phyloP scores from a whole-genome alignment of 768 basidiomycete species.

The Collybia sp. region DNA sequence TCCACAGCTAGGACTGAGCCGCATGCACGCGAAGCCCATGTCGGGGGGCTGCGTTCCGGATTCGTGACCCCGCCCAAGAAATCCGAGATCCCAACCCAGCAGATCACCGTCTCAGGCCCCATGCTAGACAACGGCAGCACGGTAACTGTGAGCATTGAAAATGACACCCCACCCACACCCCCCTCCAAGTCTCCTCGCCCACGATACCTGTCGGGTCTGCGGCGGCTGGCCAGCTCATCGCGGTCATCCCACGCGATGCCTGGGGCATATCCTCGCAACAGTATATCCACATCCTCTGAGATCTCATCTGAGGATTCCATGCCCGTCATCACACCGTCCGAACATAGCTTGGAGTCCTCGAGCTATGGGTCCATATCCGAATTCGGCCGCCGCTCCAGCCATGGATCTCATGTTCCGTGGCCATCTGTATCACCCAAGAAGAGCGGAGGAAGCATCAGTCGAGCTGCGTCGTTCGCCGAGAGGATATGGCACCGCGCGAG shows the following conservation, averaged over 20 bases:
- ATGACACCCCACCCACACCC: constrained; percentile 30
- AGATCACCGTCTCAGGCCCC: too few species aligned
- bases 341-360: constrained; percentile 27
- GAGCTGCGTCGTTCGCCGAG: constrained; percentile 57
- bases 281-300: constrained; percentile 54
- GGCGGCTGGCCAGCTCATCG: constrained; percentile 40
- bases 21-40: too few species aligned
- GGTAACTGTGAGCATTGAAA: background rate
- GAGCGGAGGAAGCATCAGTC: constrained; percentile 31
- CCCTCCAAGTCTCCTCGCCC: constrained; percentile 48
- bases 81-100: too few species aligned
- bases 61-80: too few species aligned
- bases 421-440: constrained; percentile 51
- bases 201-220: constrained; percentile 45
- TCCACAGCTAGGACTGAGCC: too few species aligned
- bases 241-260: constrained; percentile 27
- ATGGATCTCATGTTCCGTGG: constrained; percentile 36
- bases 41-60: too few species aligned
- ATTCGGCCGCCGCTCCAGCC: constrained; percentile 19
- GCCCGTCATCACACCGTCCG: constrained; percentile 54
- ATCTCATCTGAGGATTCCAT: constrained; percentile 68
- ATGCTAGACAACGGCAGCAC: too few species aligned
- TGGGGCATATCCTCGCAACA: constrained; percentile 46
- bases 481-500: constrained; percentile 52
- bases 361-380: constrained; percentile 22